Evolutionary conservation across 345 rosid genomes (phyloP), one percentile per base, ranked within the genome.

Genomic region (Heritiera littoralis): DNA sequence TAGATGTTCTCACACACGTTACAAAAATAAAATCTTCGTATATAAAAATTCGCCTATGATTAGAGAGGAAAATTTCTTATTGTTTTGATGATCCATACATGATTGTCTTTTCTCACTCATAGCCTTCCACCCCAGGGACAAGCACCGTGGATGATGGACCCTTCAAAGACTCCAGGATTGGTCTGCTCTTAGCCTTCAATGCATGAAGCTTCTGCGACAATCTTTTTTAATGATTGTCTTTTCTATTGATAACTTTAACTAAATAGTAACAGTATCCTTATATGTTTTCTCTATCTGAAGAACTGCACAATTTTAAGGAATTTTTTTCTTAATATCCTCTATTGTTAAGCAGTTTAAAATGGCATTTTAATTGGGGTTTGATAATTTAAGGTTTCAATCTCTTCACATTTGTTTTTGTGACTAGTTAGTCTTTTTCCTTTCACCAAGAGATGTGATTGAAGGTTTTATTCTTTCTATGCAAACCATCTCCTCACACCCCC

Each of bases 131-230:
- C 51, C 69, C 88, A 93, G 98, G 84, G 81, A 9, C 87, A 73
- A 20, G 87, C 91, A 76, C 84, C 68, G 74, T 85, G 85, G 85
- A 23, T 4, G 41, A 77, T 54, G 78, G 92, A 92, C 85, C 91
- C 92, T 77, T 91, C 99, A 46, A 91, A 84, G 80, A 77, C 85
- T 71, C 97, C 95, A 10, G 96, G 81, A 82, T 80, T 95, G 93
- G 96, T 95, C 92, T 83, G 90, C 43, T 41, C 43, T 94, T 95
- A 41, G 43, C 43, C 43, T 41, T 41, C 43, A 41, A 5, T 41
- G 43, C 43, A 41, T 41, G 43, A 41, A 41, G 43, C 43, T 41
- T 5, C 6, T 41, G 92, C 82, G 89, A 54, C 9, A 18, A 9
- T 14, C 74, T 66, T 66, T 51, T 3, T 12, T 52, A 13, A 13